Evolutionary conservation across 441 rosid species (phyloP).

Genomic region (Hura crepitans): DNA sequence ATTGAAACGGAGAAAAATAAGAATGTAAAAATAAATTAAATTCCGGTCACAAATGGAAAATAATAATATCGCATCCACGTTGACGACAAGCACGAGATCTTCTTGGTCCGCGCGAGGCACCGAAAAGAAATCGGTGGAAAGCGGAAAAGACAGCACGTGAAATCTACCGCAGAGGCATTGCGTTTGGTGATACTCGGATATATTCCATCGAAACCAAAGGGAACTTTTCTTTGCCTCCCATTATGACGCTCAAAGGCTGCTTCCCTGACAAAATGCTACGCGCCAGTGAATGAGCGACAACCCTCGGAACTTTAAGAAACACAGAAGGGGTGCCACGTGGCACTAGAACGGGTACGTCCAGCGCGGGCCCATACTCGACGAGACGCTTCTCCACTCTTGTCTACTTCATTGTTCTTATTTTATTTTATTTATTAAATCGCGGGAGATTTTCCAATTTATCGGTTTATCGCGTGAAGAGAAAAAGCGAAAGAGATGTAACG

Average conservation of each 20-base stretch:
- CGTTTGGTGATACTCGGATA: neutral
- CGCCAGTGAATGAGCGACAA: neutral
- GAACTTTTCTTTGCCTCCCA: neutral
- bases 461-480: neutral
- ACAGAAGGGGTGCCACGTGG: neutral
- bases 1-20: neutral
- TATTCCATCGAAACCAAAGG: neutral
- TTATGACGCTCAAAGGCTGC: slow-evolving; percentile 2
- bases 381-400: slow-evolving; percentile 6
- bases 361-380: slow-evolving; percentile 13
- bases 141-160: neutral
- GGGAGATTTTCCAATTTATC: neutral
- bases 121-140: neutral
- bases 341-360: neutral
- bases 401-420: no score
- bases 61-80: neutral
- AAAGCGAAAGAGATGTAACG: neutral
- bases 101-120: neutral
- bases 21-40: neutral
- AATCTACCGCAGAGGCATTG: neutral
- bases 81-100: neutral
- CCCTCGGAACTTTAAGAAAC: neutral
- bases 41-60: no score
- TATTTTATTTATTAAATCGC: neutral
- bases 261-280: neutral